These are phyloP conservation scores for Leptographium flavum DNA, from an alignment of 2,329 filamentous ascomycete genomes.

Conservation along the genomic window DNA sequence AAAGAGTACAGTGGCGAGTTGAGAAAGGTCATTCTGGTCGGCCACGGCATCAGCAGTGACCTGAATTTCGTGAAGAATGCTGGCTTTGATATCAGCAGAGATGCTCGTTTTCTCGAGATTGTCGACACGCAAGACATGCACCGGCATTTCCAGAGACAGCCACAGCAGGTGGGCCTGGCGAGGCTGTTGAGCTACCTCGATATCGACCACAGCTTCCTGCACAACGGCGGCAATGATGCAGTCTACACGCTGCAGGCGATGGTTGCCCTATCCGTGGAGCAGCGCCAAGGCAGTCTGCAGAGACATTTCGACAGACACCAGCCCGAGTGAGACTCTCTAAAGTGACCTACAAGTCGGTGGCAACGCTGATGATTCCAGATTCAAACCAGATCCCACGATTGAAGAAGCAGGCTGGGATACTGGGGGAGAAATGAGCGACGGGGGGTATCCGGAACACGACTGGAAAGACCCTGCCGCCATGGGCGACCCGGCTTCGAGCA, in stretches of 20 bases:
- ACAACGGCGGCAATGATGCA: slow-evolving; percentile 82
- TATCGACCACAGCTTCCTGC: slow-evolving; percentile 50
- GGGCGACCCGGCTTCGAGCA: too few species aligned
- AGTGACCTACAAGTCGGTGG: too few species aligned
- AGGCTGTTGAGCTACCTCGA: slow-evolving; percentile 49
- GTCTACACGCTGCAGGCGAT: slow-evolving; percentile 64
- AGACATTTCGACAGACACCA: slow-evolving; percentile 3
- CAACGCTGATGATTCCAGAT: not conserved
- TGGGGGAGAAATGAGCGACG: slow-evolving; percentile 19
- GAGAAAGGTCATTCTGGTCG: slow-evolving; percentile 54
- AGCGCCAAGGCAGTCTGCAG: slow-evolving; percentile 15
- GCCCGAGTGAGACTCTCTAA: not conserved
- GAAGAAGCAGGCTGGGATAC: slow-evolving; percentile 17
- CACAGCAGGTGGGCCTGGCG: slow-evolving; percentile 40
- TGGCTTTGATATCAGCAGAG: slow-evolving; percentile 44
- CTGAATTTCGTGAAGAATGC: slow-evolving; percentile 50
- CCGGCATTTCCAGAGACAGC: slow-evolving; percentile 42
- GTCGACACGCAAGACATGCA: slow-evolving; percentile 65
- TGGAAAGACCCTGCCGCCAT: too few species aligned
- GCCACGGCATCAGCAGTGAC: slow-evolving; percentile 58
- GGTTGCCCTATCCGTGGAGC: slow-evolving; percentile 40
- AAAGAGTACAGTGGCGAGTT: slow-evolving; percentile 7
- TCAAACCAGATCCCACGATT: not conserved
- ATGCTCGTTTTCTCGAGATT: slow-evolving; percentile 43
- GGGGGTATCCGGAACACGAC: slow-evolving; percentile 9